These are phyloP conservation scores for Torrubiella hemipterigena DNA, from an alignment of 2,329 filamentous ascomycete genomes.

Conservation along the genomic window DNA sequence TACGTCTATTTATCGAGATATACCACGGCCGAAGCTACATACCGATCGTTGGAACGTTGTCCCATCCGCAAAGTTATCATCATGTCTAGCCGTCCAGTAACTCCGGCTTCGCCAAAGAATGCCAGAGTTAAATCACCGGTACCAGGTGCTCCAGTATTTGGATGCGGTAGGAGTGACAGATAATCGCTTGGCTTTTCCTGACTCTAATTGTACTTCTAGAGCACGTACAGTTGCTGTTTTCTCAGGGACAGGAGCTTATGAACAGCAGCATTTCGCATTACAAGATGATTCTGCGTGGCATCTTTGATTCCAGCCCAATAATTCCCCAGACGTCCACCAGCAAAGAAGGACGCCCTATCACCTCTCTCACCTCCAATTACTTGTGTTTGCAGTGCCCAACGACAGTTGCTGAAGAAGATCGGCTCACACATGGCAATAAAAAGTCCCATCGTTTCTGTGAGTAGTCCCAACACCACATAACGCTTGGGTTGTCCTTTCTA, in stretches of 20 bases:
- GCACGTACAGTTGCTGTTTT: slow-evolving; percentile 58
- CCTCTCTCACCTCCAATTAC: slow-evolving; percentile 55
- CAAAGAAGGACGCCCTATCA: slow-evolving; percentile 42
- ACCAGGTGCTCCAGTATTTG: slow-evolving; percentile 48
- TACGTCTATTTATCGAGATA: too few species aligned
- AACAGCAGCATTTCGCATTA: slow-evolving; percentile 61
- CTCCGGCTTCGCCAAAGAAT: slow-evolving; percentile 42
- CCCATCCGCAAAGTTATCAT: too few species aligned
- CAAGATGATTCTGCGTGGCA: slow-evolving; percentile 56
- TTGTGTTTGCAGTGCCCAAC: slow-evolving; percentile 62
- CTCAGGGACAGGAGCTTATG: slow-evolving; percentile 48
- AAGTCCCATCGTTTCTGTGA: slow-evolving; percentile 66
- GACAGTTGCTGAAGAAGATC: slow-evolving; percentile 54
- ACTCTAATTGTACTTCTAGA: slow-evolving; percentile 35
- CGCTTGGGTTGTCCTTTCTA: background rate
- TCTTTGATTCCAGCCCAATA: slow-evolving; percentile 55
- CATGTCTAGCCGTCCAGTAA: slow-evolving; percentile 36
- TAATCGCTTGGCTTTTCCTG: slow-evolving; percentile 7
- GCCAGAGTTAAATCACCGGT: slow-evolving; percentile 47
- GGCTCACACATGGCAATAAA: slow-evolving; percentile 53
- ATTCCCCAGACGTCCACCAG: slow-evolving; percentile 54
- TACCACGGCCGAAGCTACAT: too few species aligned
- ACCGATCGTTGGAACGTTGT: too few species aligned
- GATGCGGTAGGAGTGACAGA: slow-evolving; percentile 41
- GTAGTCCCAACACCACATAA: slow-evolving; percentile 10